Percentiles rank a stretch among this genome's conserved stretches.
Evolutionary conservation across 2,329 filamentous ascomycete species (phyloP).

Genomic region (Zymoseptoria crescenta): DNA sequence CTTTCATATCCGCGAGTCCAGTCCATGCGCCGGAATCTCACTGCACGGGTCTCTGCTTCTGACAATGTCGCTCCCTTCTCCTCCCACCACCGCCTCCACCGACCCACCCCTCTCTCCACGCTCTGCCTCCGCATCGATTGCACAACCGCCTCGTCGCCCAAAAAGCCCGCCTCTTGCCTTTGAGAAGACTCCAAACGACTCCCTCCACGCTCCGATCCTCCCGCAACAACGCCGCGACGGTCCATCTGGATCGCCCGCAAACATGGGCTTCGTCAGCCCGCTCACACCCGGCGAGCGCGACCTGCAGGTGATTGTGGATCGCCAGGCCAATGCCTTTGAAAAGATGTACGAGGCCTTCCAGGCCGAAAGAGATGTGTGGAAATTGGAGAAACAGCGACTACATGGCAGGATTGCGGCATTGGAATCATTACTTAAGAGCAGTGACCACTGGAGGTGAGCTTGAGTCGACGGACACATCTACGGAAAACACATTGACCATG

Average conservation of each 20-base stretch:
- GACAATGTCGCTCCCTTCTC: neutral
- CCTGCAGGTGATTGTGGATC: slow-evolving; percentile 29
- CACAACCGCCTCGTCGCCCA: slow-evolving; percentile 9
- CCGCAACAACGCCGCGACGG: slow-evolving; percentile 1
- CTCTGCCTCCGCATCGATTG: slow-evolving; percentile 1
- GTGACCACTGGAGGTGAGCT: slow-evolving; percentile 29
- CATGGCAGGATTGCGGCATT: slow-evolving; percentile 28
- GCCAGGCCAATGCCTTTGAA: slow-evolving; percentile 27
- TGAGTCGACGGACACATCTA: neutral
- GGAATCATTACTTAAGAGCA: slow-evolving; percentile 27
- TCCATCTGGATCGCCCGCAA: slow-evolving; percentile 11
- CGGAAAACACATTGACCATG: slow-evolving; percentile 1
- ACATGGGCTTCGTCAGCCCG: slow-evolving; percentile 18
- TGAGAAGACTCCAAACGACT: slow-evolving; percentile 29
- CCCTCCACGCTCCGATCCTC: slow-evolving; percentile 22
- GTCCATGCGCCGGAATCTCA: neutral
- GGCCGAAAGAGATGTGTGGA: slow-evolving; percentile 29
- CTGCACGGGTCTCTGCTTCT: neutral
- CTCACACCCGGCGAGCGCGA: slow-evolving; percentile 14
- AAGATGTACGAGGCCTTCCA: slow-evolving; percentile 29
- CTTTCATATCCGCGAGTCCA: neutral
- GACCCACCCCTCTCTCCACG: neutral
- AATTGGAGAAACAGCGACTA: slow-evolving; percentile 26
- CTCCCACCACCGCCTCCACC: neutral
- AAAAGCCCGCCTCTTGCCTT: slow-evolving; percentile 32